phyloP scores from a whole-genome alignment of 345 rosid genomes.

The Gossypium bickii region DNA sequence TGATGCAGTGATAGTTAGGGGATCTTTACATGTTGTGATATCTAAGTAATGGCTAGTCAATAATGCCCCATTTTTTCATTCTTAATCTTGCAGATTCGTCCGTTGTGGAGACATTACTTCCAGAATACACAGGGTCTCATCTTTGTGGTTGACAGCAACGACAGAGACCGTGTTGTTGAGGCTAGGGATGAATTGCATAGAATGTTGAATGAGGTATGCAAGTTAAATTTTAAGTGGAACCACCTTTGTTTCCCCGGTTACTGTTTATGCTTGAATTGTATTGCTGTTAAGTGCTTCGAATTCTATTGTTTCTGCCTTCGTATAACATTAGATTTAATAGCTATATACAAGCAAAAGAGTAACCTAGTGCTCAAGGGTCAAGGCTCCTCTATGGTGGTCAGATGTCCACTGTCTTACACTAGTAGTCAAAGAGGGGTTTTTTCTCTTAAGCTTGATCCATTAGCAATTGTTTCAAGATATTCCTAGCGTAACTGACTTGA shows the following conservation, averaged over 20 bases:
- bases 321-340: background rate
- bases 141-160: constrained; percentile 84
- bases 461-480: background rate
- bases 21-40: background rate
- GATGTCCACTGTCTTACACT: background rate
- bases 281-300: background rate
- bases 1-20: background rate
- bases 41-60: background rate
- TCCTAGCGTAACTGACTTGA: background rate
- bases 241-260: background rate
- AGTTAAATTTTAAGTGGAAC: background rate
- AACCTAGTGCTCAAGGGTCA: background rate
- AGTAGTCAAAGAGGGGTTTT: background rate
- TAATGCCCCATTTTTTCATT: background rate
- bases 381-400: too few species aligned
- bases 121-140: constrained; percentile 82
- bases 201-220: constrained; percentile 76
- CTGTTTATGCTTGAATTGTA: background rate
- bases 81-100: constrained; percentile 52
- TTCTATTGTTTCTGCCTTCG: background rate
- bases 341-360: background rate
- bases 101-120: constrained; percentile 88
- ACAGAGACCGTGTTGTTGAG: constrained; percentile 65
- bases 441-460: background rate
- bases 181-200: constrained; percentile 89